Conservation (phyloP, 2,329 filamentous ascomycete species). For the Pseudophaeomoniella oleicola region DNA sequence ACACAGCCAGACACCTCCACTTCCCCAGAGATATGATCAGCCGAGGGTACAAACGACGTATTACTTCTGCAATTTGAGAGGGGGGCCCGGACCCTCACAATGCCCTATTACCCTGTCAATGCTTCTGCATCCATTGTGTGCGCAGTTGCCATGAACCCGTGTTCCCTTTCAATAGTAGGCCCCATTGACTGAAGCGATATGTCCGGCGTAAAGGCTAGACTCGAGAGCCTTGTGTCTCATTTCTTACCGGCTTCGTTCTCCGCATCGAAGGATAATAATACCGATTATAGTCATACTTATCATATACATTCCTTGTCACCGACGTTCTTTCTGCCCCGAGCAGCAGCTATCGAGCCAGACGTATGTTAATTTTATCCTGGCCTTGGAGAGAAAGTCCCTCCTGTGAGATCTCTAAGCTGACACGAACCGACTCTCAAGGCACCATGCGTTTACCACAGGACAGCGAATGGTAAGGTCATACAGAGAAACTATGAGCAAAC, state of each 20-base stretch:
- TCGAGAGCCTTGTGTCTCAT: conserved; percentile 17
- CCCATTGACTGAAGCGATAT: conserved; percentile 8
- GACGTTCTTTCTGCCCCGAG: conserved; percentile 73
- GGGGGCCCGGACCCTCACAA: too few species aligned
- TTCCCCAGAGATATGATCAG: too few species aligned
- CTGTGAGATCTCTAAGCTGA: background rate
- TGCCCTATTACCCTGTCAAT: too few species aligned
- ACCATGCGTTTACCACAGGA: conserved; percentile 73
- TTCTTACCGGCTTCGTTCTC: conserved; percentile 14
- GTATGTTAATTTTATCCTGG: conserved; percentile 20
- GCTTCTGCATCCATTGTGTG: too few species aligned
- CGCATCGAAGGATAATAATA: conserved; percentile 9
- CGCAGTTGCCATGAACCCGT: too few species aligned
- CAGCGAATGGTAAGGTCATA: conserved; percentile 58
- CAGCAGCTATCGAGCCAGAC: conserved; percentile 75
- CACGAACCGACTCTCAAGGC: conserved; percentile 29
- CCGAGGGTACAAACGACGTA: too few species aligned
- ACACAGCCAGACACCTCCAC: too few species aligned
- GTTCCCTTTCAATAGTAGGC: too few species aligned
- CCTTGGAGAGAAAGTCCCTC: background rate
- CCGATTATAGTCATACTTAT: conserved; percentile 25
- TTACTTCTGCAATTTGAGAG: too few species aligned
- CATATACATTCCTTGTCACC: conserved; percentile 69
- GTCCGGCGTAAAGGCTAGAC: conserved; percentile 15
- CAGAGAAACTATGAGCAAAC: conserved; percentile 67